A percentile compares a stretch with the other conserved stretches of the same genome.
These are phyloP conservation scores for Serendipita sp. DNA, from an alignment of 768 basidiomycete species.

Conservation along the genomic window DNA sequence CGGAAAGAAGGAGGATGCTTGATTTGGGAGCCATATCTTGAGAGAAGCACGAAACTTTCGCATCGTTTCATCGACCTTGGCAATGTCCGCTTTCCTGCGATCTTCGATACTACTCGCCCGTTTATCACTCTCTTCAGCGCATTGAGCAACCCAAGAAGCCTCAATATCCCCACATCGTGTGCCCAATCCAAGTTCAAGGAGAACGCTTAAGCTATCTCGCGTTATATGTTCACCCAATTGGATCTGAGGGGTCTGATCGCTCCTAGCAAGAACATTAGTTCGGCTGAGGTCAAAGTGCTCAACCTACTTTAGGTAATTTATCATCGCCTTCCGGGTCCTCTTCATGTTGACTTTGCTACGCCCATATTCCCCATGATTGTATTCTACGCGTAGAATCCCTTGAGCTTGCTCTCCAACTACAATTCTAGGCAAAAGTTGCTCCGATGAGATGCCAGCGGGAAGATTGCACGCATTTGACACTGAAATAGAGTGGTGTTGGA, in stretches of 20 bases:
- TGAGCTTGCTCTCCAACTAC: slow-evolving; percentile 26
- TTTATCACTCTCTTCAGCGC: not conserved
- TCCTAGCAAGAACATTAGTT: not conserved
- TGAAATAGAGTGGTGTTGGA: not conserved
- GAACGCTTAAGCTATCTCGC: slow-evolving; percentile 16
- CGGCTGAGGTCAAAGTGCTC: not conserved
- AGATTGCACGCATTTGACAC: not conserved
- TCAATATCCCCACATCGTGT: not conserved
- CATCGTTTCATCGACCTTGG: not conserved
- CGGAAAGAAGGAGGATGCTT: not conserved
- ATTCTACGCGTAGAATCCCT: slow-evolving; percentile 24
- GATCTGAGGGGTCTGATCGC: not conserved
- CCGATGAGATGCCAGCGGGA: not conserved
- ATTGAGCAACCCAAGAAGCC: not conserved
- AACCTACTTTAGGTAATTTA: not conserved
- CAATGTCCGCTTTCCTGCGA: not conserved
- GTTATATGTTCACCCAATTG: not conserved
- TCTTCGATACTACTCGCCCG: not conserved
- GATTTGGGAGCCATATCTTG: not conserved
- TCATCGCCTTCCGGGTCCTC: not conserved
- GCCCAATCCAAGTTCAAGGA: slow-evolving; percentile 18
- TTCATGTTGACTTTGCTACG: not conserved
- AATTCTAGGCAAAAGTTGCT: slow-evolving; percentile 17
- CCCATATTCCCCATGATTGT: slow-evolving; percentile 7
- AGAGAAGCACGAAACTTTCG: not conserved